Evolutionary conservation across 2,329 filamentous ascomycete genomes (phyloP).

Genomic region (Elsinoe ampelina): DNA sequence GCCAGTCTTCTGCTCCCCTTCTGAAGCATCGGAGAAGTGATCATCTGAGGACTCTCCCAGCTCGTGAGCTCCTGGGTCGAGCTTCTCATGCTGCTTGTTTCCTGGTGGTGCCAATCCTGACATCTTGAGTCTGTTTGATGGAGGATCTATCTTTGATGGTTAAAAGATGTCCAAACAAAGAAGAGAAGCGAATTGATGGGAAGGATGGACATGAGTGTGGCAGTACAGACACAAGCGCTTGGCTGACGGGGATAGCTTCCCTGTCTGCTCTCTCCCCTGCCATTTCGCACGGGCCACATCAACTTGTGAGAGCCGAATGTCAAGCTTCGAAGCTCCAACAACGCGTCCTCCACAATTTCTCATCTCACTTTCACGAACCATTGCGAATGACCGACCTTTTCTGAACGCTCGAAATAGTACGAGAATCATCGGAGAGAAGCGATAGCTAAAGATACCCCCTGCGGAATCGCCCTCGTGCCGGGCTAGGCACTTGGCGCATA

Average conservation of each 20-base stretch:
- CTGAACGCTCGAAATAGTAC: background rate
- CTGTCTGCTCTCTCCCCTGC: background rate
- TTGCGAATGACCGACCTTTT: background rate
- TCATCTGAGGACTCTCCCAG: constrained; percentile 42
- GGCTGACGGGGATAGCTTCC: background rate
- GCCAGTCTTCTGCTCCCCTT: constrained; percentile 37
- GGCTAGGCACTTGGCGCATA: constrained; percentile 13
- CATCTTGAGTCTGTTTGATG: background rate
- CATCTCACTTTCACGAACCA: background rate
- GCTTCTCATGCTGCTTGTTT: constrained; percentile 7
- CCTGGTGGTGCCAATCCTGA: constrained; percentile 9
- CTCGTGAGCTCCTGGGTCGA: constrained; percentile 24
- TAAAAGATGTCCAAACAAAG: background rate
- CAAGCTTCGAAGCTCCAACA: constrained; percentile 3
- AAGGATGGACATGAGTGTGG: background rate
- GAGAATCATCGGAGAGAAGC: background rate
- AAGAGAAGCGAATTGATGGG: background rate
- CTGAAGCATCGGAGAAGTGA: constrained; percentile 57
- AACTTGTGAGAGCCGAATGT: background rate
- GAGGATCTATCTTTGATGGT: background rate
- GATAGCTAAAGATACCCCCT: too few relatives aligned
- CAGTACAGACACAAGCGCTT: background rate
- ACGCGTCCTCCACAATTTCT: background rate
- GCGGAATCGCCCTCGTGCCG: background rate
- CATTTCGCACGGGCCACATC: constrained; percentile 1